phyloP scores from a whole-genome alignment of 495 filamentous ascomycete genomes.

The Penicillium mononematosum region DNA sequence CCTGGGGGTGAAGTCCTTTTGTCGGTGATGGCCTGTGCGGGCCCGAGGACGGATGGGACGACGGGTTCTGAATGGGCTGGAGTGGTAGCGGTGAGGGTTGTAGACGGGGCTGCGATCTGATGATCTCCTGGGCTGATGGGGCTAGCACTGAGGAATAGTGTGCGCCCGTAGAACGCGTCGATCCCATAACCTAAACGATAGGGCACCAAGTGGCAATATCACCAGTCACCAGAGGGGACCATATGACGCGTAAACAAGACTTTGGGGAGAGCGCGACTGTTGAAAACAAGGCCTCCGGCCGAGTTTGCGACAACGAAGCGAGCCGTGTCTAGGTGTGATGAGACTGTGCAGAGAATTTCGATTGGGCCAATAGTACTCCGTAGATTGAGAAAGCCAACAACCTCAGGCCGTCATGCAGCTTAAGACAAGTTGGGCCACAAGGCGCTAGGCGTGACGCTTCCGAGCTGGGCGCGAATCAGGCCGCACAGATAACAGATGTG shows the following conservation, averaged over 20 bases:
- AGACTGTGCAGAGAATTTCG: constrained; percentile 22
- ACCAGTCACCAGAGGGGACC: constrained; percentile 20
- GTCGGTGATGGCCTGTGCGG: constrained; percentile 59
- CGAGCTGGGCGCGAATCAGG: constrained; percentile 5
- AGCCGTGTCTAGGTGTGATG: constrained; percentile 15
- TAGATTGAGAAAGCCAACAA: constrained; percentile 11
- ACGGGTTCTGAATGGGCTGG: constrained; percentile 44
- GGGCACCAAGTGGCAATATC: constrained; percentile 12
- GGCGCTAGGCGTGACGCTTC: constrained; percentile 19
- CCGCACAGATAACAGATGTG: constrained; percentile 10
- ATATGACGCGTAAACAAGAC: constrained; percentile 30
- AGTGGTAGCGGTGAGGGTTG: constrained; percentile 52
- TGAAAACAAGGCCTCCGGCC: constrained; percentile 13
- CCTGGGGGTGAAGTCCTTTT: constrained; percentile 46
- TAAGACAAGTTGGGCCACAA: constrained; percentile 30
- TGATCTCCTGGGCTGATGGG: constrained; percentile 49
- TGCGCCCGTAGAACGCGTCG: constrained; percentile 63
- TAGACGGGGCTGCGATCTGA: constrained; percentile 45
- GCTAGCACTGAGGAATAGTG: constrained; percentile 64
- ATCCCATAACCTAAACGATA: constrained; percentile 49
- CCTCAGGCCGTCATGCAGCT: constrained; percentile 30
- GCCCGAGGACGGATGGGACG: constrained; percentile 53
- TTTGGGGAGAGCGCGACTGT: constrained; percentile 13
- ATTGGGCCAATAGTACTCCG: constrained; percentile 19
- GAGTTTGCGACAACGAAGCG: constrained; percentile 7